Percentiles rank a stretch among this genome's conserved stretches.
These are phyloP conservation scores for Gamsiella multidivaricata DNA, from an alignment of 192 early-diverging fungal genomes.

Conservation along the genomic window DNA sequence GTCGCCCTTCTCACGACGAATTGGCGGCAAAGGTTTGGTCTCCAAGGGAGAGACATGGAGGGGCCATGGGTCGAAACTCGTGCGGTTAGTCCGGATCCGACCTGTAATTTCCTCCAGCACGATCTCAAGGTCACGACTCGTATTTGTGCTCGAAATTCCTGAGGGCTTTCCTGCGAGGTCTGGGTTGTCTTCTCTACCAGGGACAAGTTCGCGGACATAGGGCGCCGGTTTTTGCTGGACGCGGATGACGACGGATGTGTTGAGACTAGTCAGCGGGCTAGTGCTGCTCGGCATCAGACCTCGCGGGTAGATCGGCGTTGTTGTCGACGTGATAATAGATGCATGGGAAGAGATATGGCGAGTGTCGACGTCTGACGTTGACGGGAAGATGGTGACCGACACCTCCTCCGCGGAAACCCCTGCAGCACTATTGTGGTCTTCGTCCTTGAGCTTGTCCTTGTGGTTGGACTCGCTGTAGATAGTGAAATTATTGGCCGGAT, in stretches of 20 bases:
- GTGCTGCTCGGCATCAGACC: conserved; percentile 10
- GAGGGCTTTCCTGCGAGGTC: too few species aligned
- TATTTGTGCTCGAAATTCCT: conserved; percentile 6
- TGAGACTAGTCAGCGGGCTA: background rate
- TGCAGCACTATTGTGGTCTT: background rate
- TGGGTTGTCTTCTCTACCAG: conserved; percentile 13
- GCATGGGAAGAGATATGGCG: background rate
- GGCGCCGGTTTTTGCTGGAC: conserved; percentile 24
- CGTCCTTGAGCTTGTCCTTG: background rate
- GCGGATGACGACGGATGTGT: background rate
- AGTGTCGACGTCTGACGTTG: background rate
- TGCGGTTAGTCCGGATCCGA: conserved; percentile 31
- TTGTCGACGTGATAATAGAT: background rate
- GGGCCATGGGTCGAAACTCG: conserved; percentile 37
- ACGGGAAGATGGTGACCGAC: background rate
- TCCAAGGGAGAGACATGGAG: conserved; percentile 5
- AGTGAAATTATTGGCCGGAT: conserved; percentile 10
- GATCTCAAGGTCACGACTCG: conserved; percentile 41
- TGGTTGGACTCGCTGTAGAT: background rate
- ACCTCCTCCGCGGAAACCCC: background rate
- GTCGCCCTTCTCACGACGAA: background rate
- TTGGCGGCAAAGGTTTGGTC: conserved; percentile 18
- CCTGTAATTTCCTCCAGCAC: conserved; percentile 32
- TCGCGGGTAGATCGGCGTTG: conserved; percentile 21
- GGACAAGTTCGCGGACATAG: conserved; percentile 37